These are phyloP conservation scores for Cutaneotrichosporon sp. DNA, from an alignment of 1,284 basidiomycete genomes.

Conservation along the genomic window DNA sequence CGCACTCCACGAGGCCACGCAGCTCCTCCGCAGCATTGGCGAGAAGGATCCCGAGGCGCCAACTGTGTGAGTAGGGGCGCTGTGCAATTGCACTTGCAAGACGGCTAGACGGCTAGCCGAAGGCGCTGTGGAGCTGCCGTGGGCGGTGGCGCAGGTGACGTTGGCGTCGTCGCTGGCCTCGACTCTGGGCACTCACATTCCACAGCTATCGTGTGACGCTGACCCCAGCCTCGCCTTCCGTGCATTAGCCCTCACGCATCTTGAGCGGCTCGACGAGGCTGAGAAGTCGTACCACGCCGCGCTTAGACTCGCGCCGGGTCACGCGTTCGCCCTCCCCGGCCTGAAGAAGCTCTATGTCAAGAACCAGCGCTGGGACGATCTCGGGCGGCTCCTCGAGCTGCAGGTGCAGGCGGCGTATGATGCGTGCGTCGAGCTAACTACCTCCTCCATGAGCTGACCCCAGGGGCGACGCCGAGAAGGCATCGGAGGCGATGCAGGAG, in stretches of 20 bases:
- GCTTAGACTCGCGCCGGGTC: conserved; percentile 64
- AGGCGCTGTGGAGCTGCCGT: background rate
- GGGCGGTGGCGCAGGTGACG: background rate
- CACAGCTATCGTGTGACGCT: background rate
- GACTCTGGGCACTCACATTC: too few relatives aligned
- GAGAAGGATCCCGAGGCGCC: conserved; percentile 58
- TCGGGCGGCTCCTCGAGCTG: conserved; percentile 60
- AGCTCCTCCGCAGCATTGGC: conserved; percentile 62
- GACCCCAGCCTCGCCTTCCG: conserved; percentile 73
- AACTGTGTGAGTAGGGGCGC: conserved; percentile 65
- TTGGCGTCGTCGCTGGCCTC: too few relatives aligned
- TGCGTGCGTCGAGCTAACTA: conserved; percentile 55
- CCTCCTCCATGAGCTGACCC: background rate
- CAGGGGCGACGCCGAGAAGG: conserved; percentile 75
- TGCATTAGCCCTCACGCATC: conserved; percentile 71
- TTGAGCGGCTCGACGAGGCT: conserved; percentile 68
- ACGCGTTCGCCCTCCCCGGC: conserved; percentile 70
- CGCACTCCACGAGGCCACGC: conserved; percentile 53
- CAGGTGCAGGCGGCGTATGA: conserved; percentile 62
- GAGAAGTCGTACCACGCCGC: conserved; percentile 83
- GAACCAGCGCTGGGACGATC: conserved; percentile 63
- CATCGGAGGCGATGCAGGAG: conserved; percentile 75
- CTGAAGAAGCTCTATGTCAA: conserved; percentile 73
- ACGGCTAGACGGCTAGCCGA: background rate
- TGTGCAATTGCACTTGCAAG: background rate